Evolutionary conservation across 176 grass and related monocot genomes (phyloP).

Genomic region (Secale cereale): DNA sequence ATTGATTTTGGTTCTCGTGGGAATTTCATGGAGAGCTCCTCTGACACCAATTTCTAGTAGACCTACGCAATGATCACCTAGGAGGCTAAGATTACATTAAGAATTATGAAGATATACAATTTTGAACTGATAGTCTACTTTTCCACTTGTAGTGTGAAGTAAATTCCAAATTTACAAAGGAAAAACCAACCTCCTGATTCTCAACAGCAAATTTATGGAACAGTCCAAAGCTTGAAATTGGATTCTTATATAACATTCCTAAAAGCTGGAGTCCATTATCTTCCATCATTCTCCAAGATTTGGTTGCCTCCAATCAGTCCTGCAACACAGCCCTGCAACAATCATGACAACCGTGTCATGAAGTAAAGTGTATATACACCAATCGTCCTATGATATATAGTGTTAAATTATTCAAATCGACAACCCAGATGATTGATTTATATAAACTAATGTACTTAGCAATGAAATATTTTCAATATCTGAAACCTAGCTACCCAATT

Average conservation of each 20-base stretch:
- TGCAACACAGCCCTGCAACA: slow-evolving; percentile 21
- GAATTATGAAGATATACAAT: background rate
- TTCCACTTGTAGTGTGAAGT: background rate
- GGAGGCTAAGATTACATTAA: background rate
- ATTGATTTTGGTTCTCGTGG: slow-evolving; percentile 58
- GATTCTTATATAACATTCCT: slow-evolving; percentile 70
- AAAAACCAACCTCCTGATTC: slow-evolving; percentile 43
- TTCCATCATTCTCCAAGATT: slow-evolving; percentile 93
- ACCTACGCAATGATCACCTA: background rate
- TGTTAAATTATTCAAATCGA: background rate
- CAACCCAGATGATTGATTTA: background rate
- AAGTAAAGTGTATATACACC: background rate
- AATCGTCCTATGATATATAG: background rate
- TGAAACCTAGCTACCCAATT: no score
- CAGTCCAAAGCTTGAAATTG: slow-evolving; percentile 55
- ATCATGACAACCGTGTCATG: background rate
- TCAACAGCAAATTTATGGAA: slow-evolving; percentile 54
- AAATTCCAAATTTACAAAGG: background rate
- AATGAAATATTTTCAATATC: no score
- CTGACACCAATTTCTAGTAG: slow-evolving; percentile 71
- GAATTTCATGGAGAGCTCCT: slow-evolving; percentile 61
- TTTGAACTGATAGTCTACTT: background rate
- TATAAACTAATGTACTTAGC: no score
- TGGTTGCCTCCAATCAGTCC: slow-evolving; percentile 46
- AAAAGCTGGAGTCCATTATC: slow-evolving; percentile 52